Base-by-base conservation (phyloP, 208 protist species). In the Trypanosoma caninum region DNA sequence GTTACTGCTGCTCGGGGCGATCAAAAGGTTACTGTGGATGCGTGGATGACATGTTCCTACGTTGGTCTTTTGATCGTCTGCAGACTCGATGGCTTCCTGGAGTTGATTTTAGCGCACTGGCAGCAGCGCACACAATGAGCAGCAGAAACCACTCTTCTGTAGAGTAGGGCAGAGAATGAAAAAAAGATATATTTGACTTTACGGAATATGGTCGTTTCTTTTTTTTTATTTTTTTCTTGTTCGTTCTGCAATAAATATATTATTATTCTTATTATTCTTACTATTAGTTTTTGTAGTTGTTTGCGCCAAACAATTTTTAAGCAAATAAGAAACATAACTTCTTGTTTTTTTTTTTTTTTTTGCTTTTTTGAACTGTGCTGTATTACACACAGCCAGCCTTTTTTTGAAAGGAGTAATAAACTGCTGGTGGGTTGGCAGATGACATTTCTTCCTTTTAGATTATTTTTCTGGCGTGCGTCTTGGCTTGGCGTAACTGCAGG, bases 31-130 rank as follows among this genome's bases (percentile, higher is more conserved):
- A 74, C 67, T 95, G 88, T 52, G 88, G 88, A 4, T 95, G 88
- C 59, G 80, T 95, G 6, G 88, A 95, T 58, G 88, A 95, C 69
- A 95, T 95, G 88, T 86, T 86, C 53, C 53, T 80, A 18, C 88
- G 88, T 14, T 91, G 84, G 82, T 78, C 81, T 4, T 64, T 75
- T 48, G 84, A 94, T 50, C 80, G 87, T 16, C 68, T 89, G 37
- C 65, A 68, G 40, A 60, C 74, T 3, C 66, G 71, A 27, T 93
- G 87, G 84, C 81, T 78, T 46, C 65, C 77, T 20, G 72, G 69
- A 11, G 77, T 84, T 10, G 71, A 91, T 69, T 84, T 91, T 52
- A 69, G 65, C 28, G 64, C 53, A 16, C 57, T 89, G 14, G 67
- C 78, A 7, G 79, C 78, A 56, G 53, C 59, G 31, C 69, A 78